Evolutionary conservation across 352 stramenopile genomes (phyloP), one percentile per base, ranked within the genome.

Genomic region (Phytophthora chlamydospora): DNA sequence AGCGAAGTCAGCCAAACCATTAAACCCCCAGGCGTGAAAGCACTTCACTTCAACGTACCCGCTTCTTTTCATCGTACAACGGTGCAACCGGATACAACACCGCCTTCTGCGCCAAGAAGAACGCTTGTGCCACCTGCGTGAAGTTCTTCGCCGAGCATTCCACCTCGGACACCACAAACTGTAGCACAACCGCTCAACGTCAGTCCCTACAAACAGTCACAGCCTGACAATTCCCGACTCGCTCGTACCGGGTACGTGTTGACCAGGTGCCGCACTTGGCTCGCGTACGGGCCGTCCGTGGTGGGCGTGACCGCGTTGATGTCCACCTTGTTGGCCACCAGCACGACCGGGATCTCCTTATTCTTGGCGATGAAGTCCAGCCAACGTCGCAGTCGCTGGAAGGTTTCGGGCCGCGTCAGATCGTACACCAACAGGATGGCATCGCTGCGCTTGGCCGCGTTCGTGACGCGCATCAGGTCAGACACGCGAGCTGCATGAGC

Each of bases 61-160:
- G 78, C 53, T 89, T 93, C 60, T 90, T 89, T 53, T 82, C 81
- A 64, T 96, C 86, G 73, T 93, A 96, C 24, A 97, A 71, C n/a
- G 89, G 89, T 19, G 88, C 78, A 17, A 95, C 78, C 3, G 89
- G 89, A 62, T 97, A 97, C 10, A 97, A 36, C n/a, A 97, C 89
- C 5, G 88, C 86, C 58, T 96, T 95, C 50, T 96, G 88, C 3
- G 89, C 89, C 34, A 93, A 76, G 70, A 91, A 91, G 60, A 97
- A 97, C 6, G 90, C 88, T 55, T 93, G 86, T 3, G 85, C 84
- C 19, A 97, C 87, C 51, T 97, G 85, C 1, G 88, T 87, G 67
- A 96, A 93, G 64, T 93, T 92, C 52, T 92, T 90, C 9, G 89
- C 83, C 34, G 89, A 97, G 74, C 89, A 96, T 62, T 93, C 85